Percentiles rank a stretch among this genome's conserved stretches.
Conservation (phyloP, 2,329 filamentous ascomycete species). For the Aspergillus brunneoviolaceus region DNA sequence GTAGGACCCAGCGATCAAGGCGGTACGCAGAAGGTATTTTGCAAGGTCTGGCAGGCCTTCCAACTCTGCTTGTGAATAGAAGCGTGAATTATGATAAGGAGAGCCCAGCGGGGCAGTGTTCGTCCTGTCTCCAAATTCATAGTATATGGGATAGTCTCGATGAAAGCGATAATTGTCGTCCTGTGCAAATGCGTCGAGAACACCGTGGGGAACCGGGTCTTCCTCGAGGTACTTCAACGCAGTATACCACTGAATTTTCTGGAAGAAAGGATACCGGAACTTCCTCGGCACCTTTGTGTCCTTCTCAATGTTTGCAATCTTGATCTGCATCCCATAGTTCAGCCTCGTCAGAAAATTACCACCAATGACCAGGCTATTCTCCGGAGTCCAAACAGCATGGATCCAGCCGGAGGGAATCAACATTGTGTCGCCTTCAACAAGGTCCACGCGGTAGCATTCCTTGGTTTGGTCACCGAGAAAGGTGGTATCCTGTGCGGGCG, state of each 20-base stretch:
- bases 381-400: slow-evolving; percentile 69
- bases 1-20: slow-evolving; percentile 60
- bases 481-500: slow-evolving; percentile 64
- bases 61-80: slow-evolving; percentile 63
- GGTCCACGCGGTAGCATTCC: slow-evolving; percentile 66
- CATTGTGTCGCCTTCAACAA: slow-evolving; percentile 67
- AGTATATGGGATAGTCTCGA: slow-evolving; percentile 57
- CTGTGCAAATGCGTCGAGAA: slow-evolving; percentile 55
- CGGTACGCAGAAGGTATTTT: slow-evolving; percentile 63
- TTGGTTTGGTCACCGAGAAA: slow-evolving; percentile 65
- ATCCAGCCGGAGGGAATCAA: slow-evolving; percentile 71
- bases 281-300: slow-evolving; percentile 64
- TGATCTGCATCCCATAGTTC: slow-evolving; percentile 67
- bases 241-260: slow-evolving; percentile 68
- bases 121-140: slow-evolving; percentile 57
- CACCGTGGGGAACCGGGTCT: slow-evolving; percentile 60
- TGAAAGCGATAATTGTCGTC: slow-evolving; percentile 55
- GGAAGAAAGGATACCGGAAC: slow-evolving; percentile 67
- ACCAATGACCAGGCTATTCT: slow-evolving; percentile 69
- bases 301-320: slow-evolving; percentile 65
- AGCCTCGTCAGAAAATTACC: slow-evolving; percentile 67
- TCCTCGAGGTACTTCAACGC: slow-evolving; percentile 63
- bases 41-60: slow-evolving; percentile 60
- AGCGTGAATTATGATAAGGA: slow-evolving; percentile 58
- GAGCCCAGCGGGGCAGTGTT: slow-evolving; percentile 53